Percentiles rank a stretch among this genome's conserved stretches.
These are phyloP conservation scores for Aureobasidium sp. DNA, from an alignment of 2,329 filamentous ascomycete species.

Conservation along the genomic window DNA sequence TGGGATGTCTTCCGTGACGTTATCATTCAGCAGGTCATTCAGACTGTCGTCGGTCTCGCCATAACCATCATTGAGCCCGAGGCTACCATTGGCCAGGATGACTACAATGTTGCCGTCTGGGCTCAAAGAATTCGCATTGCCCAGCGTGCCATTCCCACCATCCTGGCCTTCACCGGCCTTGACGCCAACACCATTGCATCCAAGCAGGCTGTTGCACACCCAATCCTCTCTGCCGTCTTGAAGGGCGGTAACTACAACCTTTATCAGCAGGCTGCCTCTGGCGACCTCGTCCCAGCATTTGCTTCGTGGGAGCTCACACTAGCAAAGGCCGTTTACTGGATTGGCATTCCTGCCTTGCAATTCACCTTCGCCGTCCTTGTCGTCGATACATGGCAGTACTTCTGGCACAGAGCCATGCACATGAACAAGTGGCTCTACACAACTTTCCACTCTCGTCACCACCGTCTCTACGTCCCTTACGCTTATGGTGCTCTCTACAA, in stretches of 20 bases:
- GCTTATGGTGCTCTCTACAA: constrained; percentile 97
- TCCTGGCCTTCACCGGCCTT: constrained; percentile 66
- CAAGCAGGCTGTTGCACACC: constrained; percentile 64
- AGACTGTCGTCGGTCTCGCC: constrained; percentile 63
- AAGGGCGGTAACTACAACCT: constrained; percentile 76
- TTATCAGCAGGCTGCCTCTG: constrained; percentile 14
- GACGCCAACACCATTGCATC: constrained; percentile 69
- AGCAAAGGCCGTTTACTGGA: constrained; percentile 74
- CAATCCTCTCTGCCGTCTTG: constrained; percentile 66
- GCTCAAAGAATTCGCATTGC: constrained; percentile 72
- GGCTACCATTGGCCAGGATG: constrained; percentile 68
- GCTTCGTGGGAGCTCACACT: constrained; percentile 71
- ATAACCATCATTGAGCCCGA: constrained; percentile 66
- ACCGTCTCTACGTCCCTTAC: constrained; percentile 95
- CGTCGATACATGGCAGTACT: constrained; percentile 97
- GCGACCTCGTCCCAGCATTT: constrained; percentile 61
- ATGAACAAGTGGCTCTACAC: constrained; percentile 95
- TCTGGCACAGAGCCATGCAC: constrained; percentile 93
- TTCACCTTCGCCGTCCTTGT: constrained; percentile 66
- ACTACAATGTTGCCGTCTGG: constrained; percentile 86
- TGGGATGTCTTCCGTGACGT: constrained; percentile 87
- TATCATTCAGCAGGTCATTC: constrained; percentile 82
- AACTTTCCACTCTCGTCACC: constrained; percentile 89
- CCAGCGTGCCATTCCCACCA: constrained; percentile 67
- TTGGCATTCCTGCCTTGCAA: constrained; percentile 68